Conservation (phyloP, 345 rosid genomes). For the Melastoma malabathricum region DNA sequence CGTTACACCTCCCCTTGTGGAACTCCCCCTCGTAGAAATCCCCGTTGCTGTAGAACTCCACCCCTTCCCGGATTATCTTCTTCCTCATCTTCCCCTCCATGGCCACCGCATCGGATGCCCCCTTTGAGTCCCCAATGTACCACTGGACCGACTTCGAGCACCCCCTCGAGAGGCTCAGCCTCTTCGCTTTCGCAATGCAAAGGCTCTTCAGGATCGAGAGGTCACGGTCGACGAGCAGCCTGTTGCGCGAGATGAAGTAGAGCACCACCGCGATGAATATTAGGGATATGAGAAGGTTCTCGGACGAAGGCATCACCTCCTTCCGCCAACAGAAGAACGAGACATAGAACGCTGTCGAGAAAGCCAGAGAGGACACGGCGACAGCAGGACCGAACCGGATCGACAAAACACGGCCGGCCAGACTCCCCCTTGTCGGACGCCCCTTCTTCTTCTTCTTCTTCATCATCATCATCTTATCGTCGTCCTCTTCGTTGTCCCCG, state of each 20-base stretch:
- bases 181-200: constrained; percentile 27
- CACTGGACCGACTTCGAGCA: constrained; percentile 53
- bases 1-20: constrained; percentile 67
- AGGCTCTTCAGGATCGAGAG: constrained; percentile 28
- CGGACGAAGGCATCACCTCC: constrained; percentile 57
- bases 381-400: constrained; percentile 44
- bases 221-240: constrained; percentile 41
- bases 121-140: constrained; percentile 58
- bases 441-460: constrained; percentile 31
- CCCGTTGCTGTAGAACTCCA: constrained; percentile 73
- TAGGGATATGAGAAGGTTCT: constrained; percentile 58
- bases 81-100: constrained; percentile 8
- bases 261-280: constrained; percentile 67
- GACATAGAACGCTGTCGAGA: constrained; percentile 31
- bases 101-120: background rate
- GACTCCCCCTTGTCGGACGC: constrained; percentile 11
- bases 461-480: constrained; percentile 11
- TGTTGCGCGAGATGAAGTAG: constrained; percentile 67
- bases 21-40: constrained; percentile 93
- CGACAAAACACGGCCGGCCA: constrained; percentile 25
- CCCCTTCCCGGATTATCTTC: constrained; percentile 53
- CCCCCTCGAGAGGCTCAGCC: constrained; percentile 24
- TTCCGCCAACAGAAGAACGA: constrained; percentile 37
- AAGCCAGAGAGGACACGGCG: constrained; percentile 39
- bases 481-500: too few relatives aligned